Evolutionary conservation across 2,329 filamentous ascomycete species (phyloP), one percentile per base, ranked within the genome.

Genomic region (Harringtonia lauricola): DNA sequence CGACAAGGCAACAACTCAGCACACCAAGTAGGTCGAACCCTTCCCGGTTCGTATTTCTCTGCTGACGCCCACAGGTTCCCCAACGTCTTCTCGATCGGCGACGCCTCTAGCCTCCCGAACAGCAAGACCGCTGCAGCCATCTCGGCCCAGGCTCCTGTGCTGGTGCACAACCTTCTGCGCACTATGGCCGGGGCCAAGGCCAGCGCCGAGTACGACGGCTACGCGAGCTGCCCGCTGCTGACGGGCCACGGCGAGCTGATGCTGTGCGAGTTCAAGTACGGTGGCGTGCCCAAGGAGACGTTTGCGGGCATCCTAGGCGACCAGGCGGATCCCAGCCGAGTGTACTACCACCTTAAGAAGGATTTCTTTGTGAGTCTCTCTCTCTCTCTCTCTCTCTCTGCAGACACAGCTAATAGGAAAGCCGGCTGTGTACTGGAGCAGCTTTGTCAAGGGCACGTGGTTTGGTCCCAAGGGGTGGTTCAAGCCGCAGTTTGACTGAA

Each of bases 31-130:
- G n/a, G n/a, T n/a, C n/a, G n/a, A n/a, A n/a, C n/a, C n/a, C n/a
- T n/a, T n/a, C n/a, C n/a, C n/a, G n/a, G n/a, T n/a, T n/a, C n/a
- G n/a, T n/a, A n/a, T n/a, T n/a, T n/a, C n/a, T n/a, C n/a, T n/a
- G n/a, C n/a, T n/a, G n/a, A n/a, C n/a, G n/a, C n/a, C n/a, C n/a
- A n/a, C n/a, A n/a, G n/a, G n/a, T n/a, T n/a, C 53, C 47, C 59
- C 50, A 79, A 79, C 41, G 67, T 79, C 42, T 79, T 74, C 74
- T 75, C 73, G 5, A 64, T 65, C 0, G 75, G 75, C 14, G 75
- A 79, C 47, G 75, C 74, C 0, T 74, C 74, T n/a, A 74, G 67
- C 39, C 56, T 79, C 40, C 74, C 74, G 2, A 79, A 72, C 0
- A 73, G 58, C 55, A 69, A 69, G 58, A 69, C 66, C 9, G 64